phyloP scores from a whole-genome alignment of 2,329 filamentous ascomycete genomes.

The Neocatenulostroma microsporum region DNA sequence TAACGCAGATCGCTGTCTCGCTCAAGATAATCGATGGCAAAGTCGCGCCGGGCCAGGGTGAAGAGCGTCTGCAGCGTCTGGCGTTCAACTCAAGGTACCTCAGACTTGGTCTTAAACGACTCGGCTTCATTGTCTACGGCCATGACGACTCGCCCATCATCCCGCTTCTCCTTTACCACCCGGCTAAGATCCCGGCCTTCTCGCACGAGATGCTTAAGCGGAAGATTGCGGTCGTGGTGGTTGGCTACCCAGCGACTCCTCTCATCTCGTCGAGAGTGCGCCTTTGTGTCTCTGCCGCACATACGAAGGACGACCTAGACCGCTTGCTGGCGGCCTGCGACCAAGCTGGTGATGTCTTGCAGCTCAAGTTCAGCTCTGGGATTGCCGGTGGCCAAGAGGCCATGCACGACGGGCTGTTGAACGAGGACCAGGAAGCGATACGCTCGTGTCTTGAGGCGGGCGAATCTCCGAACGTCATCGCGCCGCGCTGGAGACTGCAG shows the following conservation, averaged over 20 bases:
- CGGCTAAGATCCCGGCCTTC: constrained; percentile 98
- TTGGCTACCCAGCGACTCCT: constrained; percentile 93
- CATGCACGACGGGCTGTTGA: constrained; percentile 61
- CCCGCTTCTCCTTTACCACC: constrained; percentile 88
- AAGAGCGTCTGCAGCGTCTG: constrained; percentile 89
- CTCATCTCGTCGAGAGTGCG: constrained; percentile 89
- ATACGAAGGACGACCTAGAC: constrained; percentile 98
- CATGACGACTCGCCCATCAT: constrained; percentile 98
- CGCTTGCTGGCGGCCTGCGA: constrained; percentile 82
- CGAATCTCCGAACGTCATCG: constrained; percentile 42
- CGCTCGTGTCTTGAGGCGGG: constrained; percentile 47
- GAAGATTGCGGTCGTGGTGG: constrained; percentile 95
- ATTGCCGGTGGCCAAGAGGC: constrained; percentile 80
- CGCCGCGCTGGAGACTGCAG: constrained; percentile 72
- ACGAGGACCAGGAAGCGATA: constrained; percentile 63
- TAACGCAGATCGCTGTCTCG: constrained; percentile 83
- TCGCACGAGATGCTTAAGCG: constrained; percentile 97
- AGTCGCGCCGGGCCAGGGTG: constrained; percentile 78
- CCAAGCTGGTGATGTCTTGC: constrained; percentile 82
- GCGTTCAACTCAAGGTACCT: constrained; percentile 98
- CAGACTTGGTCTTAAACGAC: constrained; percentile 90
- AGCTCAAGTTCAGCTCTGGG: constrained; percentile 95
- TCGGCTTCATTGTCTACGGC: constrained; percentile 93
- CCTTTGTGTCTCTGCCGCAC: constrained; percentile 90
- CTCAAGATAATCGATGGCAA: constrained; percentile 86